These are phyloP conservation scores for Aureobasidium namibiae DNA, from an alignment of 2,329 filamentous ascomycete species.

Conservation along the genomic window DNA sequence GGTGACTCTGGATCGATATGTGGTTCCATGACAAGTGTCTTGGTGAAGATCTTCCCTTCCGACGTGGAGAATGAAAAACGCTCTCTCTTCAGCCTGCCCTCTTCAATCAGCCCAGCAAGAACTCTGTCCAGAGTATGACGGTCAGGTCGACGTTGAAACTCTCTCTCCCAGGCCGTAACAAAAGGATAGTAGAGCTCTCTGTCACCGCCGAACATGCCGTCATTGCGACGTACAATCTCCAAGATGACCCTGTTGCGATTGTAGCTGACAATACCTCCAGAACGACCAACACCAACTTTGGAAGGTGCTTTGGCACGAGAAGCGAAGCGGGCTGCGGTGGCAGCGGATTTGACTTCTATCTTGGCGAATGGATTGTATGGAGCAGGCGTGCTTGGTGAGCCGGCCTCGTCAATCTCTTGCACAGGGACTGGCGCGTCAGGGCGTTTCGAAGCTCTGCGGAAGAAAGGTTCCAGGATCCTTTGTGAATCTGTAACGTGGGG, in stretches of 20 bases:
- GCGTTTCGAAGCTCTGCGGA: background rate
- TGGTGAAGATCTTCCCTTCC: constrained; percentile 42
- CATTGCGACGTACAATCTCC: constrained; percentile 45
- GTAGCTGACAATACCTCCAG: constrained; percentile 36
- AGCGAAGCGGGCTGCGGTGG: background rate
- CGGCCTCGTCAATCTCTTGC: background rate
- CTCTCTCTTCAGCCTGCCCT: constrained; percentile 44
- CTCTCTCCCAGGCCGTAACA: constrained; percentile 43
- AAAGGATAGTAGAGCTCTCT: constrained; percentile 50
- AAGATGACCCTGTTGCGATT: constrained; percentile 44
- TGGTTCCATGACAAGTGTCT: constrained; percentile 41
- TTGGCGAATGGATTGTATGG: background rate
- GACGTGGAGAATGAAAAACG: constrained; percentile 43
- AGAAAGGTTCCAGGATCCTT: background rate
- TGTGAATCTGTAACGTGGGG: background rate
- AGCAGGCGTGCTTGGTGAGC: background rate
- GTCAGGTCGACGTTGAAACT: constrained; percentile 40
- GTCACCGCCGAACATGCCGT: constrained; percentile 48
- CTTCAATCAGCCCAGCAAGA: constrained; percentile 42
- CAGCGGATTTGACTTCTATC: background rate
- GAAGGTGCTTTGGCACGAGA: background rate
- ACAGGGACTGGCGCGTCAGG: background rate
- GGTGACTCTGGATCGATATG: constrained; percentile 37
- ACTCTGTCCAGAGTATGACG: constrained; percentile 43
- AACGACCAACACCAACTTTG: constrained; percentile 18